A percentile compares a stretch with the other conserved stretches of the same genome.
phyloP scores from a whole-genome alignment of 768 basidiomycete species.

The Royoungia palumana region DNA sequence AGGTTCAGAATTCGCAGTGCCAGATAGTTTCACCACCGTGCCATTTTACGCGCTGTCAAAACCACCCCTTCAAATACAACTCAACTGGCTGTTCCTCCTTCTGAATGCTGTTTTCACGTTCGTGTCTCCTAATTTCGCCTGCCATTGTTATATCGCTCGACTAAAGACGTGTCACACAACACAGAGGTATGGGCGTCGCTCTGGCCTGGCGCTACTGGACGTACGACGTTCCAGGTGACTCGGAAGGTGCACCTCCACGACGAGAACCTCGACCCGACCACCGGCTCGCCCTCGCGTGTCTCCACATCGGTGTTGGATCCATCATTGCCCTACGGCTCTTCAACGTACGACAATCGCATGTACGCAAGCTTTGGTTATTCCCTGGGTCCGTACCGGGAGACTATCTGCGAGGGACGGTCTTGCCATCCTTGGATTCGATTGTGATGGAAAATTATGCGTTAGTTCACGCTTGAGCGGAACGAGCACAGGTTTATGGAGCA shows the following conservation, averaged over 20 bases:
- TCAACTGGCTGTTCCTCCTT: slow-evolving; percentile 28
- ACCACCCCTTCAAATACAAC: slow-evolving; percentile 18
- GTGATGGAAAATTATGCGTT: slow-evolving; percentile 23
- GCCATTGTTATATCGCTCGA: neutral
- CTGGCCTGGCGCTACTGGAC: slow-evolving; percentile 30
- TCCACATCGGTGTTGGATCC: slow-evolving; percentile 30
- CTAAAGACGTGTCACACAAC: neutral
- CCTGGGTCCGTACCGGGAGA: slow-evolving; percentile 23
- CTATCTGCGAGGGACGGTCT: slow-evolving; percentile 15
- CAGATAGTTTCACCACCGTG: slow-evolving; percentile 15
- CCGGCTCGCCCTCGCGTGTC: slow-evolving; percentile 24
- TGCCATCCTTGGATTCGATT: slow-evolving; percentile 26
- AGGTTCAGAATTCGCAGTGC: slow-evolving; percentile 15
- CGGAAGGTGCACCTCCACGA: slow-evolving; percentile 12
- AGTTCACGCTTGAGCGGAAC: slow-evolving; percentile 25
- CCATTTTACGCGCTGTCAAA: slow-evolving; percentile 26
- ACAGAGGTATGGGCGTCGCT: slow-evolving; percentile 24
- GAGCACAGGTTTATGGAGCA: slow-evolving; percentile 20
- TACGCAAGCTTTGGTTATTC: slow-evolving; percentile 32
- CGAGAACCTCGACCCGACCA: slow-evolving; percentile 32
- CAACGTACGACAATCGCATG: slow-evolving; percentile 25
- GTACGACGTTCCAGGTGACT: slow-evolving; percentile 13
- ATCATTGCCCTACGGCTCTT: slow-evolving; percentile 27
- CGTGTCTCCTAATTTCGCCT: slow-evolving; percentile 3
- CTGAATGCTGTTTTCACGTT: slow-evolving; percentile 31